These are phyloP conservation scores for Saccharomycopsis synnaedendra DNA, from an alignment of 805 yeast species.

Conservation along the genomic window DNA sequence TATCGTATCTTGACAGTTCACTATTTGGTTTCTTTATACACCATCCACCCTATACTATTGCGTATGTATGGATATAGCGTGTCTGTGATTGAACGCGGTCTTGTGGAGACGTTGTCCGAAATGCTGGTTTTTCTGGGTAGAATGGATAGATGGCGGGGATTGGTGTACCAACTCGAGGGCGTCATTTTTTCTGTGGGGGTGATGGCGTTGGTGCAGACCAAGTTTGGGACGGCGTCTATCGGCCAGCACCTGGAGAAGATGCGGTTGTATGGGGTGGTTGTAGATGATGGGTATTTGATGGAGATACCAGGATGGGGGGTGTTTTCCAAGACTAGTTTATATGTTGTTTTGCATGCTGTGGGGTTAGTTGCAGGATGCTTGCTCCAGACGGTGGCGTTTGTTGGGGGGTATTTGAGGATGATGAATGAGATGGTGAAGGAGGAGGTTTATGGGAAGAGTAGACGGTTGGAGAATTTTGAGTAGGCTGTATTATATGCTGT, in stretches of 20 bases:
- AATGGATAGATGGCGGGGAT: too few species aligned
- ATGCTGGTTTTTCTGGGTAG: too few species aligned
- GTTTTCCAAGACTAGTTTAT: neutral
- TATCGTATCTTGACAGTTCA: neutral
- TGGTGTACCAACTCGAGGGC: too few species aligned
- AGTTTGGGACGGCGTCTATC: neutral
- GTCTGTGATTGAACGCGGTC: neutral
- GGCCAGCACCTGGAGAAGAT: neutral
- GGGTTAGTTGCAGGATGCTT: neutral
- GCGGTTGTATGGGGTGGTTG: too few species aligned
- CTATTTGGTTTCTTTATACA: neutral
- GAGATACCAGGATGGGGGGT: neutral
- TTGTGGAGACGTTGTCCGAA: neutral
- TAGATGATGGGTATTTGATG: neutral
- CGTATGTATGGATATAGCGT: neutral
- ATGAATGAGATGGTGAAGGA: constrained; percentile 40
- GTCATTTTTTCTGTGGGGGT: too few species aligned
- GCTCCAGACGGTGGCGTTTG: neutral
- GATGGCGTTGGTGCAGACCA: too few species aligned
- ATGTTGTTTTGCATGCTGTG: neutral
- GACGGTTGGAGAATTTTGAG: constrained; percentile 26
- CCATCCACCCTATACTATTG: neutral
- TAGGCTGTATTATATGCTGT: too few species aligned
- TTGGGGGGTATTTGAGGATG: constrained; percentile 9
- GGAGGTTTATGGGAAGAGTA: constrained; percentile 45